Base-by-base conservation (phyloP, 2,329 filamentous ascomycete species). In the Pseudofabraea citricarpa region DNA sequence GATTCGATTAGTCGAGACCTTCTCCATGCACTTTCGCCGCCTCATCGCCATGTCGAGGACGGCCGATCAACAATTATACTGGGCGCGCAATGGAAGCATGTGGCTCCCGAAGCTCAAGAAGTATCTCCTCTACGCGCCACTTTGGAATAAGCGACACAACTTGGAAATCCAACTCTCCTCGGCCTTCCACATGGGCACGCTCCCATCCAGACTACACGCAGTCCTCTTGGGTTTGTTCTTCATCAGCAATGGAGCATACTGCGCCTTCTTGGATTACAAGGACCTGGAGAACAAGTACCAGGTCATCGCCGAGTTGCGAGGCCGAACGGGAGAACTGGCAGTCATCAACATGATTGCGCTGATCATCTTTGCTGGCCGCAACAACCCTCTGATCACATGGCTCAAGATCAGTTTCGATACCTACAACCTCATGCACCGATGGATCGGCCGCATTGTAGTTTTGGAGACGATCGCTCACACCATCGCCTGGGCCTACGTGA, bases 371-470 rank as follows among this genome's bases (percentile, higher is more conserved):
- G 90, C 90, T 10, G 83, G 89, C 26, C 85, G 93, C 61, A 97
- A 97, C 71, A 98, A 97, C 68, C 88, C 89, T 7, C 72, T 96
- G 38, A 96, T 97, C 59, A 65, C 73, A 3, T 64, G 94, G 24
- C 75, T 97, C 45, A 80, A 85, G 56, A 85, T 97, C 62, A 91
- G 87, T 64, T 98, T 96, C 68, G 93, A 97, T 64, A 95, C 90
- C 1, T 97, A 94, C 74, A 97, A 97, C 63, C 81, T 93, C 7
- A 70, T 93, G 40, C 88, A 94, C 64, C 79, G 88, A 51, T 94
- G 87, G 87, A 77, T 88, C 49, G 88, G 87, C 21, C 78, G 88
- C 20, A 79, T 90, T 33, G 77, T 86, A 31, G 77, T 88, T 19
- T 45, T 83, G 2, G 82, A 91, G 61, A 68, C 75, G n/a, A 55